Evolutionary conservation across 148 eudicot genomes (phyloP).

Genomic region (Chenopodium formosanum): DNA sequence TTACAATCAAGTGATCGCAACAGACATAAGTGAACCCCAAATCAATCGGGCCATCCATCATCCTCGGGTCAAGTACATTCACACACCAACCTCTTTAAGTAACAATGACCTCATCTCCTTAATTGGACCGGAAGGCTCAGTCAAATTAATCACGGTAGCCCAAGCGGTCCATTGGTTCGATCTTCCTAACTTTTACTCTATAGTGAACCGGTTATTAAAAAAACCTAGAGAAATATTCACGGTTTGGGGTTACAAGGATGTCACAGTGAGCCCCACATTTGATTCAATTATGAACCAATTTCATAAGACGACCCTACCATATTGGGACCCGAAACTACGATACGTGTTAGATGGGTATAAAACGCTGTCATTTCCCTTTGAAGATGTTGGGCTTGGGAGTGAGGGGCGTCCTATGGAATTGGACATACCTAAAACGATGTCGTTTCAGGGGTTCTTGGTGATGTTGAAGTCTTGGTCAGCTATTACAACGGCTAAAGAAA

Average conservation of each 20-base stretch:
- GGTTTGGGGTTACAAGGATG: slow-evolving; percentile 45
- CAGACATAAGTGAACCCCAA: slow-evolving; percentile 47
- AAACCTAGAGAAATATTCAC: slow-evolving; percentile 49
- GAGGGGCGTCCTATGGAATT: slow-evolving; percentile 39
- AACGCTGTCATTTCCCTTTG: slow-evolving; percentile 48
- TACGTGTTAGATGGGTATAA: slow-evolving; percentile 36
- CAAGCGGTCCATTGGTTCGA: slow-evolving; percentile 58
- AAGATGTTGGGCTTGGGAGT: slow-evolving; percentile 39
- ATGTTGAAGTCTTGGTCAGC: slow-evolving; percentile 48
- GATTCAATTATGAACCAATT: slow-evolving; percentile 31
- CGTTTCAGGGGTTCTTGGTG: slow-evolving; percentile 35
- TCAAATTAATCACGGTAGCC: slow-evolving; percentile 49
- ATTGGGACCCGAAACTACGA: slow-evolving; percentile 34
- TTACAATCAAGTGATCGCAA: slow-evolving; percentile 45
- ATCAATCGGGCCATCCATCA: slow-evolving; percentile 25
- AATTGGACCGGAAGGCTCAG: slow-evolving; percentile 31
- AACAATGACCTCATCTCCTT: slow-evolving; percentile 20
- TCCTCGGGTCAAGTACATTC: slow-evolving; percentile 37
- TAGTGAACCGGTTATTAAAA: slow-evolving; percentile 29
- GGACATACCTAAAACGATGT: slow-evolving; percentile 38
- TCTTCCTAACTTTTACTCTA: slow-evolving; percentile 39
- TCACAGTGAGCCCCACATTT: slow-evolving; percentile 34
- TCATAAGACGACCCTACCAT: slow-evolving; percentile 29
- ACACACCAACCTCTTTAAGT: slow-evolving; percentile 24
- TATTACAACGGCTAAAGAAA: slow-evolving; percentile 39